Base-by-base conservation (phyloP, 2,329 filamentous ascomycete genomes). In the Monilinia fructigena region DNA sequence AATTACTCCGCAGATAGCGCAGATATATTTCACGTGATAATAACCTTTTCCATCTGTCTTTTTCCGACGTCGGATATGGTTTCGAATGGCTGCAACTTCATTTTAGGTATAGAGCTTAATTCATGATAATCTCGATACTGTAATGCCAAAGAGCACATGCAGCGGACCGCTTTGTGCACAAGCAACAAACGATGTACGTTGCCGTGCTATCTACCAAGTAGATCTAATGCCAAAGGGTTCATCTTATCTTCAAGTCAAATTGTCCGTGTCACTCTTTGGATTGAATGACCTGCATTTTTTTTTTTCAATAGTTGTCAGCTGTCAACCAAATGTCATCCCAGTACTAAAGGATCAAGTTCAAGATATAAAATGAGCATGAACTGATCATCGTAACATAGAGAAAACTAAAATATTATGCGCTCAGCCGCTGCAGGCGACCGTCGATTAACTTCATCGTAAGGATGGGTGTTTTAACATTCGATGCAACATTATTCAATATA, bases 91-190 rank as follows among this genome's bases (percentile, higher is more conserved):
- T 48, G 31, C 42, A 50, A 20, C 5, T 38, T 48, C 47, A n/a
- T 50, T 50, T 11, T 50, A 12, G 11, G n/a, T n/a, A 40, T 48
- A 48, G 18, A 47, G 20, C 38, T 20, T 45, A 35, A 35, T 1
- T 35, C 4, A 35, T 35, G 31, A 8, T 35, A 35, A 35, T 35
- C 31, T 35, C 31, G 31, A 35, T 35, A 35, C 31, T 35, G 31
- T 6, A 35, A 35, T 35, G 31, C 31, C 18, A 14, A 20, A 20
- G 16, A 58, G 5, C 60, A 55, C 6, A 63, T 63, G 60, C 60
- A 63, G 47, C 40, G 40, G 52, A 38, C 26, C 26, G 61, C 61
- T 56, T 63, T 23, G 52, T 63, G 58, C 58, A 60, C 45, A 10
- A 48, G 52, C 60, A 53, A 35, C 60, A 52, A 40, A 63, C 31